Base-by-base conservation (phyloP, 2,329 filamentous ascomycete genomes). In the Aureobasidium sp. region DNA sequence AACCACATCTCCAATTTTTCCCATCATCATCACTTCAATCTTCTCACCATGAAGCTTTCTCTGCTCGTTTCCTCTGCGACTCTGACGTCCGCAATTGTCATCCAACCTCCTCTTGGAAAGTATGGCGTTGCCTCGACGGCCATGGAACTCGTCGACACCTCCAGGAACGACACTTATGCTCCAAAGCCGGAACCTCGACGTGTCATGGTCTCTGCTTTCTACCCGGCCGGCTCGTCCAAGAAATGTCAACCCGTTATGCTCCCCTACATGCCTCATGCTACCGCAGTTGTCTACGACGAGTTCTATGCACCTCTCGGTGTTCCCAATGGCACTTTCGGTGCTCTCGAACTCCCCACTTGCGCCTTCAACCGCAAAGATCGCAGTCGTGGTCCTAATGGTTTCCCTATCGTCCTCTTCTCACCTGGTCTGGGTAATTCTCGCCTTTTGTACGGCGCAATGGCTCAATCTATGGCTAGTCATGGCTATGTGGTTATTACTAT, bases 401-500 rank as follows among this genome's bases (percentile, higher is more conserved):
- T 41, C 27, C 51, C 51, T 15, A 13, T 53, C 4, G 51, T 29
- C 7, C 39, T 57, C 1, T 75, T 83, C 47, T 79, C 77, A 0
- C 76, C 80, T 1, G 81, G 78, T 3, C 71, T 76, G 34, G 76
- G 76, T 3, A 74, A 74, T 5, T 76, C 77, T 0, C 72, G 80
- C 0, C 67, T 78, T 0, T 50, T 80, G 1, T 79, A 83, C 65
- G 73, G 70, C 4, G 74, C 73, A 5, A 72, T 78, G 62, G 77
- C 79, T 1, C 74, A 74, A 2, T 75, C 78, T 3, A 70, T 83
- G 3, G 78, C 79, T 0, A 78, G 77, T 17, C 71, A 75, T 6
- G 80, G 80, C 0, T 78, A 76, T 53, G 70, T 75, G 0, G 77
- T 83, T 2, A 69, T 81, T 13, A 70, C 79, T 0, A 69, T 83